These are phyloP conservation scores for Vitis rupestris DNA, from an alignment of 164 flowering plant species.

Conservation along the genomic window DNA sequence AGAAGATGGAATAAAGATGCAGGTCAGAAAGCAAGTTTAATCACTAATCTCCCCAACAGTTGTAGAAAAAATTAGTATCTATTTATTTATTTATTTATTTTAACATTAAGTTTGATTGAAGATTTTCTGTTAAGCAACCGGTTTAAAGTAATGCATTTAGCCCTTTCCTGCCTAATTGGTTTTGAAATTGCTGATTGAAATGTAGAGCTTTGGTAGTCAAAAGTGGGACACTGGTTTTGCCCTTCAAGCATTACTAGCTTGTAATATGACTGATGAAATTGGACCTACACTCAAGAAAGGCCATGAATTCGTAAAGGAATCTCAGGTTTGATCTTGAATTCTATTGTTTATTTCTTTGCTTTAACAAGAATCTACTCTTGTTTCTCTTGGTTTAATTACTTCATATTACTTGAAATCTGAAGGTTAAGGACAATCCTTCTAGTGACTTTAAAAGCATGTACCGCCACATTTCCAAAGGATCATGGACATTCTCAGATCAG, in stretches of 20 bases:
- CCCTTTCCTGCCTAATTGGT: neutral
- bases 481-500: constrained; percentile 64
- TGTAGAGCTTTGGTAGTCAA: constrained; percentile 44
- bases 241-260: constrained; percentile 38
- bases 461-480: constrained; percentile 59
- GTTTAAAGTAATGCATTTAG: no score
- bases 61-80: no score
- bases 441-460: constrained; percentile 50
- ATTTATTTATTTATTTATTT: neutral
- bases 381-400: no score
- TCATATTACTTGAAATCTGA: neutral
- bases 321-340: constrained; percentile 26
- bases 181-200: constrained; percentile 25
- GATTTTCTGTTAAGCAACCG: constrained; percentile 1
- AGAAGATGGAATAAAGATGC: constrained; percentile 56
- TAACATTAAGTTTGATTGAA: constrained; percentile 26
- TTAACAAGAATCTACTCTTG: no score
- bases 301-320: constrained; percentile 35
- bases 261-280: constrained; percentile 29
- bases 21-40: constrained; percentile 11
- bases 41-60: no score
- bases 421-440: constrained; percentile 52
- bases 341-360: neutral
- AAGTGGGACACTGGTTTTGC: constrained; percentile 38
- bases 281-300: constrained; percentile 30